These are phyloP conservation scores for Nigrospora sphaerica DNA, from an alignment of 2,329 filamentous ascomycete genomes.

Conservation along the genomic window DNA sequence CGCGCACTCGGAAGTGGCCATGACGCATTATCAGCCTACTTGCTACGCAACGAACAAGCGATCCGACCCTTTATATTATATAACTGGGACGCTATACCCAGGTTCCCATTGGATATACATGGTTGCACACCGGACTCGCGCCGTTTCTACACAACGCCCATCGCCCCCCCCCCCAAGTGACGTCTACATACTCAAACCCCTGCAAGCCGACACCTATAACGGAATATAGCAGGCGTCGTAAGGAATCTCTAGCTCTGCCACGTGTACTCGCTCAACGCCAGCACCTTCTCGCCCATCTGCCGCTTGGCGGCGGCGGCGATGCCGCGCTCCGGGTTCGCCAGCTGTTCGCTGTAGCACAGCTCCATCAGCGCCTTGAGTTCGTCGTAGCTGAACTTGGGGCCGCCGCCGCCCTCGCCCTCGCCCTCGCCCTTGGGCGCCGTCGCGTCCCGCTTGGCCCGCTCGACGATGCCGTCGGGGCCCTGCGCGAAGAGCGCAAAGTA, in stretches of 20 bases:
- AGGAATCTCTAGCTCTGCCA: slow-evolving; percentile 47
- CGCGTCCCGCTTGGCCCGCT: slow-evolving; percentile 46
- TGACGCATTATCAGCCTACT: too few species aligned
- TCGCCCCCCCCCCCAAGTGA: background rate
- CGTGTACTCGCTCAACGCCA: slow-evolving; percentile 66
- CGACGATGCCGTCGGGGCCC: slow-evolving; percentile 59
- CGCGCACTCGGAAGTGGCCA: too few species aligned
- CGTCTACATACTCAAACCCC: background rate
- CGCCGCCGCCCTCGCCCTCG: slow-evolving; percentile 25
- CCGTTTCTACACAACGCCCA: background rate
- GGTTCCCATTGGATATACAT: too few species aligned
- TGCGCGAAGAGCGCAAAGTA: slow-evolving; percentile 64
- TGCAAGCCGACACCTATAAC: too few species aligned
- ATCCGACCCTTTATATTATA: too few species aligned
- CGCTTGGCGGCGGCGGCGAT: slow-evolving; percentile 60
- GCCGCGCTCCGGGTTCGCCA: slow-evolving; percentile 61
- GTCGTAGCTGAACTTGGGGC: slow-evolving; percentile 52
- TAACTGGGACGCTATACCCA: too few species aligned
- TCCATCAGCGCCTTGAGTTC: slow-evolving; percentile 61
- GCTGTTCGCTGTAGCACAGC: slow-evolving; percentile 60
- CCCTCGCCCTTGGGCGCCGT: slow-evolving; percentile 24
- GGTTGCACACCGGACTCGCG: too few species aligned
- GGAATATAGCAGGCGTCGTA: background rate
- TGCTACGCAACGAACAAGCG: too few species aligned
- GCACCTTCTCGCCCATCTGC: slow-evolving; percentile 62